These are phyloP conservation scores for Neofusicoccum sp. DNA, from an alignment of 2,329 filamentous ascomycete genomes.

Conservation along the genomic window DNA sequence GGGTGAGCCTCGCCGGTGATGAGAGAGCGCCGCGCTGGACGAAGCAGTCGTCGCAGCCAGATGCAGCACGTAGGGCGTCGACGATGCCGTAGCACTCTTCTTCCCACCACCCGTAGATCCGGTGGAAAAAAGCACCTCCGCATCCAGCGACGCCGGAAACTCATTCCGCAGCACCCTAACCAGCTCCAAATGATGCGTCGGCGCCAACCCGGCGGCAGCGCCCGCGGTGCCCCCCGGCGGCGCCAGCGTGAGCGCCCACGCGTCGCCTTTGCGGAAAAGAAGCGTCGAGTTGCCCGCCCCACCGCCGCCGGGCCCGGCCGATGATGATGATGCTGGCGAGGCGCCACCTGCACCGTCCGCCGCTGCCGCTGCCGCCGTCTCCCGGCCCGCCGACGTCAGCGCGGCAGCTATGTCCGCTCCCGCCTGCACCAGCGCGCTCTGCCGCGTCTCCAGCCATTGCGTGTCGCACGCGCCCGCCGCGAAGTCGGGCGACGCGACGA, in stretches of 20 bases:
- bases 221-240: conserved; percentile 23
- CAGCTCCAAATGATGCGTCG: conserved; percentile 53
- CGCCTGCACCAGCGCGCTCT: conserved; percentile 40
- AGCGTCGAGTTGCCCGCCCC: conserved; percentile 31
- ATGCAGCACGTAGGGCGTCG: conserved; percentile 45
- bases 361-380: conserved; percentile 3
- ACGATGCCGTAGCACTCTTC: conserved; percentile 25
- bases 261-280: conserved; percentile 58
- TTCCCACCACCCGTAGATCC: background rate
- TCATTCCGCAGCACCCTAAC: conserved; percentile 58
- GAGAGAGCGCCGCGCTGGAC: conserved; percentile 38
- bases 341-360: background rate
- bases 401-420: conserved; percentile 27
- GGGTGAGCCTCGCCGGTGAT: conserved; percentile 51
- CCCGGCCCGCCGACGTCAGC: conserved; percentile 18
- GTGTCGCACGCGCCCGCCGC: conserved; percentile 50
- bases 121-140: conserved; percentile 51
- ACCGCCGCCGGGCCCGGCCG: background rate
- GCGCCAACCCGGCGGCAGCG: conserved; percentile 19
- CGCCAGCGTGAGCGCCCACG: conserved; percentile 54
- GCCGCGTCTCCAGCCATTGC: conserved; percentile 56
- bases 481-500: conserved; percentile 54
- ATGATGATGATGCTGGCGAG: background rate
- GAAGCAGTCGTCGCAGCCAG: conserved; percentile 44
- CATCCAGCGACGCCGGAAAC: conserved; percentile 56